These are phyloP conservation scores for Neotropicomus parvogracilis DNA, from an alignment of 1,284 basidiomycete species.

Conservation along the genomic window DNA sequence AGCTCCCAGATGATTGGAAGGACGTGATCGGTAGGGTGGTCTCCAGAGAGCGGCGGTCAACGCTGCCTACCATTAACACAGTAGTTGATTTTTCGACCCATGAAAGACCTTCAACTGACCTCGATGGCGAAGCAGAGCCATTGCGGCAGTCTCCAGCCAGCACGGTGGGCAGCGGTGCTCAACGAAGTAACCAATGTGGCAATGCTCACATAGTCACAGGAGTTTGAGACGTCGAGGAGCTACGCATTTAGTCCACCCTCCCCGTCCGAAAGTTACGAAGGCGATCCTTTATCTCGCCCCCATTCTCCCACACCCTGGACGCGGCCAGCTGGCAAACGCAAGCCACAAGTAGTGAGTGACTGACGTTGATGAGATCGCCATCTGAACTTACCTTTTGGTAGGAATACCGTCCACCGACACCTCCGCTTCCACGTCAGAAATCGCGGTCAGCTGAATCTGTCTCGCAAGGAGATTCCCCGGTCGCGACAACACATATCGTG, in stretches of 20 bases:
- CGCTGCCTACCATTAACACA: constrained; percentile 36
- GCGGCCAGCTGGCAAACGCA: constrained; percentile 30
- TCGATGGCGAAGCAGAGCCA: constrained; percentile 31
- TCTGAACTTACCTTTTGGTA: constrained; percentile 22
- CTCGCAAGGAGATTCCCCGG: constrained; percentile 31
- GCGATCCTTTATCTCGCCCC: constrained; percentile 36
- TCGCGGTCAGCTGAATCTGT: constrained; percentile 27
- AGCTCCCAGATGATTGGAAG: constrained; percentile 54
- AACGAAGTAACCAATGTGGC: constrained; percentile 25
- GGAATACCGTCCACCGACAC: constrained; percentile 56
- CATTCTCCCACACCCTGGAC: constrained; percentile 35
- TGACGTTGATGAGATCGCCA: background rate
- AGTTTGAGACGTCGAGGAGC: constrained; percentile 32
- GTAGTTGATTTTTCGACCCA: constrained; percentile 35
- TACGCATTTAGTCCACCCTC: constrained; percentile 35
- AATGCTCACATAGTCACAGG: constrained; percentile 34
- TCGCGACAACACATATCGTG: constrained; percentile 28
- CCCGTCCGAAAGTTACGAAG: constrained; percentile 36
- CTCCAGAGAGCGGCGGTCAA: constrained; percentile 33
- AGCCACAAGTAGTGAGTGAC: constrained; percentile 34
- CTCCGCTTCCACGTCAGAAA: constrained; percentile 45
- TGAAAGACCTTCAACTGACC: constrained; percentile 30
- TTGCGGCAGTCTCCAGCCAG: constrained; percentile 37
- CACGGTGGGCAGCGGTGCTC: constrained; percentile 33
- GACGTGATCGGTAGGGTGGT: constrained; percentile 41